Percentiles rank a stretch among this genome's conserved stretches.
phyloP scores from a whole-genome alignment of 345 rosid genomes.

The Aethionema arabicum region DNA sequence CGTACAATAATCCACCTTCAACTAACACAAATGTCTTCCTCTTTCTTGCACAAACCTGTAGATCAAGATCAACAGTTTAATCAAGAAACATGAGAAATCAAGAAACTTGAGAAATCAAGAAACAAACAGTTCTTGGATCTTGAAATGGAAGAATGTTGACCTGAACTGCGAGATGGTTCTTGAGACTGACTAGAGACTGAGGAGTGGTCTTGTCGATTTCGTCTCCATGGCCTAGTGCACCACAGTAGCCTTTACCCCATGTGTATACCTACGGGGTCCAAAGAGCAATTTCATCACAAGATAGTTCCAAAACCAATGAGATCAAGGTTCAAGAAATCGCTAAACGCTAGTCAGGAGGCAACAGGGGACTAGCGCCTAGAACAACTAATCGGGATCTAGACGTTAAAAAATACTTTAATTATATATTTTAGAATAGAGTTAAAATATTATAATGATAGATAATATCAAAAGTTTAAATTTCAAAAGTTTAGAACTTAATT shows the following conservation, averaged over 20 bases:
- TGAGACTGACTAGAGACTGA: slow-evolving; percentile 59
- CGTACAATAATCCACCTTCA: slow-evolving; percentile 70
- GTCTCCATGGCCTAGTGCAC: slow-evolving; percentile 97
- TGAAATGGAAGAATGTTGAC: slow-evolving; percentile 38
- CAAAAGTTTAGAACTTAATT: no score
- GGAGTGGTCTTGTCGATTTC: slow-evolving; percentile 90
- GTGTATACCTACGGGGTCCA: slow-evolving; percentile 65
- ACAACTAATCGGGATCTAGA: no score
- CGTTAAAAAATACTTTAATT: no score
- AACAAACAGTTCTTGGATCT: slow-evolving; percentile 4
- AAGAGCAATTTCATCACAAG: slow-evolving; percentile 21
- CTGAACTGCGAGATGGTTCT: slow-evolving; percentile 69
- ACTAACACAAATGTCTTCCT: slow-evolving; percentile 88
- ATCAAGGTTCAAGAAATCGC: no score
- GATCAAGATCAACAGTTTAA: background rate
- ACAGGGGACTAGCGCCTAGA: no score
- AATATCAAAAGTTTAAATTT: no score
- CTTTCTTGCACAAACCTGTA: slow-evolving; percentile 94
- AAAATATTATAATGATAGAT: no score
- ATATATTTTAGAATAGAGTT: no score
- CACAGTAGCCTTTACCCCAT: slow-evolving; percentile 99
- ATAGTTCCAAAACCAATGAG: background rate
- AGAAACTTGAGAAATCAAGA: background rate
- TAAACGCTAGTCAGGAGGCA: no score
- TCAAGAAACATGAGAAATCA: no score